phyloP scores from a whole-genome alignment of 805 yeast genomes.

The Candida multigemmis region DNA sequence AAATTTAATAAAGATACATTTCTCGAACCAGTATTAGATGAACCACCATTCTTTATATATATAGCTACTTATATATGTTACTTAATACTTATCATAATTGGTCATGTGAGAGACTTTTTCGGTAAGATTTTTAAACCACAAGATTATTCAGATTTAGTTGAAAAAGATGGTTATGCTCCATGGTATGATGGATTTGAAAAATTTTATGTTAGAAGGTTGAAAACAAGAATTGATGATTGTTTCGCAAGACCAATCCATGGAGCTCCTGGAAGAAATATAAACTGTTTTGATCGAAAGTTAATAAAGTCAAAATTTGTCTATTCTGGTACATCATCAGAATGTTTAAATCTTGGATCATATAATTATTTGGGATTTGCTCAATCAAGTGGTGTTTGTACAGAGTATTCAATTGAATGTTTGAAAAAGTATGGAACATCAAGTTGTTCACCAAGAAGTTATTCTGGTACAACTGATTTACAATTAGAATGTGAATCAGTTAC shows the following conservation, averaged over 20 bases:
- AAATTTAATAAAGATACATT: constrained; percentile 45
- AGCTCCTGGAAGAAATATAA: constrained; percentile 89
- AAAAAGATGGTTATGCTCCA: constrained; percentile 88
- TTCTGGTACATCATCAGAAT: constrained; percentile 67
- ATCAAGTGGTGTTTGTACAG: constrained; percentile 86
- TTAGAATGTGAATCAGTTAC: constrained; percentile 62
- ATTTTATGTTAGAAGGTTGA: constrained; percentile 87
- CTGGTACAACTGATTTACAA: constrained; percentile 76
- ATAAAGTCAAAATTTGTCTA: constrained; percentile 58
- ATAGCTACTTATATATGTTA: constrained; percentile 81
- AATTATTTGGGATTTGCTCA: constrained; percentile 97
- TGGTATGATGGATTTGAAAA: constrained; percentile 91
- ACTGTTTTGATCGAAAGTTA: constrained; percentile 73
- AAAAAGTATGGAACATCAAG: constrained; percentile 68
- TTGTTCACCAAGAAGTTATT: constrained; percentile 65
- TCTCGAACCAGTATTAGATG: constrained; percentile 70
- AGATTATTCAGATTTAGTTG: constrained; percentile 57
- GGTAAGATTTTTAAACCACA: constrained; percentile 67
- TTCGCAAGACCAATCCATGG: constrained; percentile 95
- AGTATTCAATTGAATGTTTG: constrained; percentile 54
- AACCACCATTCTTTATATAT: constrained; percentile 77
- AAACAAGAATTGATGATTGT: constrained; percentile 86
- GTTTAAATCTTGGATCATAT: constrained; percentile 82
- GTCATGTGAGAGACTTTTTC: constrained; percentile 84
- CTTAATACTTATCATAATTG: constrained; percentile 74